These are phyloP conservation scores for Neurospora cerealis DNA, from an alignment of 495 filamentous ascomycete genomes.

Conservation along the genomic window DNA sequence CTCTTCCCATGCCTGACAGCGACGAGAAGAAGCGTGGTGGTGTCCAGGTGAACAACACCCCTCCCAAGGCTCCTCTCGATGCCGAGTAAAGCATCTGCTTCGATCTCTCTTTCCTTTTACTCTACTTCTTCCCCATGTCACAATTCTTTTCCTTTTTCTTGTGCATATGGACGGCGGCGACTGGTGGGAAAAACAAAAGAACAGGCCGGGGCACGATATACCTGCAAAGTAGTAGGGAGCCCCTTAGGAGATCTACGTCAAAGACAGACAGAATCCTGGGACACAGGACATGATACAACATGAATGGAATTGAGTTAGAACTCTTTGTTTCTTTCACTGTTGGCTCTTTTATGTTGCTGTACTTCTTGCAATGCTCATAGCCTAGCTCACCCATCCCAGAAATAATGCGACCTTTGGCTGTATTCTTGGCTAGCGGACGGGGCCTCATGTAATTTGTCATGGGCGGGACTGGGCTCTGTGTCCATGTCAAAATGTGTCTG, in stretches of 20 bases:
- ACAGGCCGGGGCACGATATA: not conserved
- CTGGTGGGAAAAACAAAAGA: not conserved
- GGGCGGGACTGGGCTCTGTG: no score
- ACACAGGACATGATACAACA: not conserved
- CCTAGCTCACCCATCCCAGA: no score
- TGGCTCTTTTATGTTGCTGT: not conserved
- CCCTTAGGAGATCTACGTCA: not conserved
- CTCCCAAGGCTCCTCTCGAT: conserved; percentile 53
- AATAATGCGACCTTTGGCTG: no score
- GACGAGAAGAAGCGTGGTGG: conserved; percentile 77
- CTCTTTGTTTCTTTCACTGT: not conserved
- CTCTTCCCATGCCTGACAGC: conserved; percentile 69
- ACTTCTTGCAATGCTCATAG: no score
- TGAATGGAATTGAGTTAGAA: not conserved
- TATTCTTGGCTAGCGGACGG: no score
- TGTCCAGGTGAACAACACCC: conserved; percentile 72
- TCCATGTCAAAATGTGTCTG: no score
- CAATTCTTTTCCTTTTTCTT: not conserved
- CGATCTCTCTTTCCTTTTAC: not conserved
- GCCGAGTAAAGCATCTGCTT: conserved; percentile 44
- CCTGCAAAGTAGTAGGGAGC: not conserved
- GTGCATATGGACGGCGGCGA: not conserved
- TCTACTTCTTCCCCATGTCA: not conserved
- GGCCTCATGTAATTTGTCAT: no score
- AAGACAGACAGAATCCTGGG: not conserved